These are phyloP conservation scores for Mariannaea elegans DNA, from an alignment of 2,329 filamentous ascomycete genomes.

Conservation along the genomic window DNA sequence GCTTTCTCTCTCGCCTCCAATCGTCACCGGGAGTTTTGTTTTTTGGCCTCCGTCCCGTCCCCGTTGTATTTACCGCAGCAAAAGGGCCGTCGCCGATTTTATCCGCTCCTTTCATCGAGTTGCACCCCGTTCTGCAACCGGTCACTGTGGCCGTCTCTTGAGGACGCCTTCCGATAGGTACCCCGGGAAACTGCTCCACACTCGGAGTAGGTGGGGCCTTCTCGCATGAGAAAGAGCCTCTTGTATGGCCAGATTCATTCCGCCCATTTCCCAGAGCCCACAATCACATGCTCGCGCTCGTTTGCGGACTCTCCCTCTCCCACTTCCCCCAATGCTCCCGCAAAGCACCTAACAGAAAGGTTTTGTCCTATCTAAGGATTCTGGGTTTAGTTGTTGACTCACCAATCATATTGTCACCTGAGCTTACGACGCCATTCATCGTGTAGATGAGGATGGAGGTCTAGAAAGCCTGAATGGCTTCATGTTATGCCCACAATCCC, in stretches of 20 bases:
- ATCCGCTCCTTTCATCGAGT: constrained; percentile 27
- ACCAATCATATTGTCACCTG: constrained; percentile 3
- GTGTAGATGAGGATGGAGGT: neutral
- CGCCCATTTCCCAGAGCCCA: constrained; percentile 14
- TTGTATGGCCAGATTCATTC: constrained; percentile 25
- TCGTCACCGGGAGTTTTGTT: neutral
- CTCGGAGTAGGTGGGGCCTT: constrained; percentile 32
- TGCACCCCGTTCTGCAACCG: constrained; percentile 33
- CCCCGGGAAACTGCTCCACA: constrained; percentile 30
- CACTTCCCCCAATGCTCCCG: neutral
- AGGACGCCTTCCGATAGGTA: constrained; percentile 41
- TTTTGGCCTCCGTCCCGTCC: neutral
- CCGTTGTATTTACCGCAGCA: neutral
- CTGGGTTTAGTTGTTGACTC: neutral
- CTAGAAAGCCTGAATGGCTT: constrained; percentile 4
- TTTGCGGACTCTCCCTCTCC: neutral
- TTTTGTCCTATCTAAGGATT: neutral
- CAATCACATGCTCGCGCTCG: constrained; percentile 22
- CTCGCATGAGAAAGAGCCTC: neutral
- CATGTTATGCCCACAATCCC: neutral
- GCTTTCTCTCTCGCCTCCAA: neutral
- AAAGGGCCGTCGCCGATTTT: constrained; percentile 26
- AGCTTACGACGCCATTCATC: constrained; percentile 7
- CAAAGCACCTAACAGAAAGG: neutral
- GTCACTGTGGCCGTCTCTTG: constrained; percentile 32